Conservation (phyloP, 805 yeast species). For the Blastobotrys mokoenaii region DNA sequence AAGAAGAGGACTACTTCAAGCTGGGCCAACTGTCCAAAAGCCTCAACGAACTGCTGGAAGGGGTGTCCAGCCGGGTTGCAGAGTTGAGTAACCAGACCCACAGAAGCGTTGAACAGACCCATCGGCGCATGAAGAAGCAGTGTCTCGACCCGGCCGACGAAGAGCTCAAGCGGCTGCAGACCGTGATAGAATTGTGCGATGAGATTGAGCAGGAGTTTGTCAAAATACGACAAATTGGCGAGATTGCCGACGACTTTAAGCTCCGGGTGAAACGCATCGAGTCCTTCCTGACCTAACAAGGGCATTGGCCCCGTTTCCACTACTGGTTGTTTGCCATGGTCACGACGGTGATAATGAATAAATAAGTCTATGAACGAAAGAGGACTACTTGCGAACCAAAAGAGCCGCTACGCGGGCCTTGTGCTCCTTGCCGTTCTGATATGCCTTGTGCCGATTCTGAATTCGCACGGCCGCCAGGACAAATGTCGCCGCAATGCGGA, state of each 20-base stretch:
- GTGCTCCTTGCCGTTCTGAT: constrained; percentile 5
- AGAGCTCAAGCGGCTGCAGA: constrained; percentile 32
- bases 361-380: not conserved
- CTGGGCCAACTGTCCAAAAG: constrained; percentile 6
- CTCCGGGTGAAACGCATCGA: constrained; percentile 23
- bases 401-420: not conserved
- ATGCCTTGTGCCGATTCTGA: constrained; percentile 16
- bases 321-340: not conserved
- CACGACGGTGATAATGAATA: not conserved
- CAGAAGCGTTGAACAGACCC: constrained; percentile 11
- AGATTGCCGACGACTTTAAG: constrained; percentile 36
- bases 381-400: not conserved
- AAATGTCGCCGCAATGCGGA: constrained; percentile 21
- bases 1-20: constrained; percentile 5
- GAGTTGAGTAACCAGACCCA: constrained; percentile 16
- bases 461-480: constrained; percentile 26
- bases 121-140: constrained; percentile 5
- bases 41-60: constrained; percentile 8
- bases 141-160: constrained; percentile 16
- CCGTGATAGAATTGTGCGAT: constrained; percentile 34
- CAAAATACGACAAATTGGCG: constrained; percentile 45
- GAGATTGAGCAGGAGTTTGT: constrained; percentile 44
- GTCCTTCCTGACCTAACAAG: not conserved
- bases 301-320: too few species aligned
- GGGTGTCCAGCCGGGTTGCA: constrained; percentile 12